Evolutionary conservation across 163 green algal genomes (phyloP), one percentile per base, ranked within the genome.

Genomic region (Scenedesmus sp.): DNA sequence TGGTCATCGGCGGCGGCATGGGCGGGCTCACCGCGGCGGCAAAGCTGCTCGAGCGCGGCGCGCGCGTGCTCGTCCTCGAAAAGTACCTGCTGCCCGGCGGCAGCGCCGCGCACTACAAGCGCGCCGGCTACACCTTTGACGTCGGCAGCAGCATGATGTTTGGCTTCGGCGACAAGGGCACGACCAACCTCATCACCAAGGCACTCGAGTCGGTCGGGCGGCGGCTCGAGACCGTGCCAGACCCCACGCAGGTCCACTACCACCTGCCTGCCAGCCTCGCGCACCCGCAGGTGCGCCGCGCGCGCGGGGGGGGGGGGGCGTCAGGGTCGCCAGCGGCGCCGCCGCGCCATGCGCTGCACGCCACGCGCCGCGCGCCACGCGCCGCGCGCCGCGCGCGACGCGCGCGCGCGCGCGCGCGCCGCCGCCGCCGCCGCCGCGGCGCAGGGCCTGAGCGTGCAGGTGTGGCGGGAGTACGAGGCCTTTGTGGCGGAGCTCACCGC

Each of bases 61-160:
- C 39, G 39, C 24, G 17, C 4, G 66, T 76, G 13, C 64, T 63
- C 15, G 47, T 77, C 6, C 60, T 62, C 3, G 57, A 67, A 53
- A 91, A 85, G 87, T 99, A 98, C 84, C 85, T 98, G 60, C 89
- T 99, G 4, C 95, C 95, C 17, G 95, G 95, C 33, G 95, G 95
- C 75, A 95, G 87, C 57, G 94, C 95, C 9, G 95, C 86, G 11
- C 93, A 93, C 78, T 99, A 91, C 83, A 89, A 96, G 63, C 85
- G 94, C 4, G 83, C 97, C 51, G 95, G 94, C 56, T 99, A 95
- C 88, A 95, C 84, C n/a, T 98, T 99, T 86, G 95, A 99, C 80
- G 95, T 98, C 15, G 94, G 95, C 24, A 94, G 86, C 13, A 95
- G 87, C 75, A 98, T 99, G 94, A 99, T 99, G 95, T 99, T 99